Conservation (phyloP, 805 yeast genomes). For the Metschnikowia shivogae region DNA sequence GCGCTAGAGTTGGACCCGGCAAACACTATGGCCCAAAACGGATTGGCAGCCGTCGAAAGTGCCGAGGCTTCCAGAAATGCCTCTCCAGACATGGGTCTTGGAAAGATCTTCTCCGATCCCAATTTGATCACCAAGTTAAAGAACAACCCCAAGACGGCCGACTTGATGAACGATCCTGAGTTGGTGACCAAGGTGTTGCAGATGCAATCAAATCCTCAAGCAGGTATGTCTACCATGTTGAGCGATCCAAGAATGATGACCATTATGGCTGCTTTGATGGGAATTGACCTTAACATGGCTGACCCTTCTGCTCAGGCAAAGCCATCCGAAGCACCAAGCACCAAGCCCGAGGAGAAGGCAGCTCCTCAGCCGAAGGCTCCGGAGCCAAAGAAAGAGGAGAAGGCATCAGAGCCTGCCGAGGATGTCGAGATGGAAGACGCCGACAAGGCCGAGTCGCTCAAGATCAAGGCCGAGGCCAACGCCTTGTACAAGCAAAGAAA, state of each 20-base stretch:
- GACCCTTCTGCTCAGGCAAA: slow-evolving; percentile 12
- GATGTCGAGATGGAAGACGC: slow-evolving; percentile 35
- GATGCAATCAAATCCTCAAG: slow-evolving; percentile 69
- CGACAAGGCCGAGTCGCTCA: slow-evolving; percentile 55
- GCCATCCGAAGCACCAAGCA: slow-evolving; percentile 10
- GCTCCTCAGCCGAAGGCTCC: slow-evolving; percentile 9
- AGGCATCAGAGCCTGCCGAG: slow-evolving; percentile 15
- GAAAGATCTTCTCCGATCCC: slow-evolving; percentile 77
- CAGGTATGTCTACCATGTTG: slow-evolving; percentile 64
- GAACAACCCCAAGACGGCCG: slow-evolving; percentile 82
- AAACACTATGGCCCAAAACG: slow-evolving; percentile 85
- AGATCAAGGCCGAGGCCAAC: slow-evolving; percentile 81
- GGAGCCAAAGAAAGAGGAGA: slow-evolving; percentile 2
- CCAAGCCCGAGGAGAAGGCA: slow-evolving; percentile 12
- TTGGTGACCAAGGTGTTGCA: slow-evolving; percentile 65
- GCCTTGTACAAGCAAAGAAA: slow-evolving; percentile 76
- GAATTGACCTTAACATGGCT: slow-evolving; percentile 62
- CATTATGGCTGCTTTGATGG: slow-evolving; percentile 79
- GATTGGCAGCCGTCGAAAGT: slow-evolving; percentile 64
- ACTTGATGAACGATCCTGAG: slow-evolving; percentile 80
- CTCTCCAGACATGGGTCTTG: slow-evolving; percentile 72
- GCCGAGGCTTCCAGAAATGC: slow-evolving; percentile 51
- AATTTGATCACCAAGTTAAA: slow-evolving; percentile 68
- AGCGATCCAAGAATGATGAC: slow-evolving; percentile 86
- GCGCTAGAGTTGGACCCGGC: slow-evolving; percentile 76